A percentile compares a stretch with the other conserved stretches of the same genome.
phyloP scores from a whole-genome alignment of 768 basidiomycete genomes.

The Suillus luteus region DNA sequence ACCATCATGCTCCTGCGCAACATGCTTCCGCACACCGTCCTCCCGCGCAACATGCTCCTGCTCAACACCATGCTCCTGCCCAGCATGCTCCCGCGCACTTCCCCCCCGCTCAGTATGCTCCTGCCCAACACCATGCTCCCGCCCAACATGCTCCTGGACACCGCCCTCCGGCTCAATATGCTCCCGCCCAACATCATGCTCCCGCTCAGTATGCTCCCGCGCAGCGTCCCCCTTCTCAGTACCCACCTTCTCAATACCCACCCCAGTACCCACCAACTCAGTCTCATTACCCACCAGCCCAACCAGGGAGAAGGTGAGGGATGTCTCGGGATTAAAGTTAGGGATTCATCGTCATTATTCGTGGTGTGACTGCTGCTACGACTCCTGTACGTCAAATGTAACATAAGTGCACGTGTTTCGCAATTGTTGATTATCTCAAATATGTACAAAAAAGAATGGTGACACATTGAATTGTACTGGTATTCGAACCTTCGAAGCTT shows the following conservation, averaged over 20 bases:
- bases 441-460: not conserved
- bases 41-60: not conserved
- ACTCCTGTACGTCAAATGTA: not conserved
- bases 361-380: not conserved
- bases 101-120: no score
- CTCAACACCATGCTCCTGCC: not conserved
- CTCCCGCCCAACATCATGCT: not conserved
- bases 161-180: not conserved
- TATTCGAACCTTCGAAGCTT: not conserved
- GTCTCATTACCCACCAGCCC: not conserved
- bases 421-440: not conserved
- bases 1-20: not conserved
- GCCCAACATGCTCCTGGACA: not conserved
- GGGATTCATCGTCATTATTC: not conserved
- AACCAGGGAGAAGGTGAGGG: not conserved
- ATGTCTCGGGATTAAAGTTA: no score
- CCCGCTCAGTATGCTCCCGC: not conserved
- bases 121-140: not conserved
- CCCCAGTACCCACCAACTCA: not conserved
- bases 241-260: not conserved
- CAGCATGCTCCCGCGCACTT: not conserved
- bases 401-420: not conserved
- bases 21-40: not conserved
- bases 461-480: not conserved
- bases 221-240: not conserved